Evolutionary conservation across 805 yeast genomes (phyloP).

Genomic region (Pichia insulana): DNA sequence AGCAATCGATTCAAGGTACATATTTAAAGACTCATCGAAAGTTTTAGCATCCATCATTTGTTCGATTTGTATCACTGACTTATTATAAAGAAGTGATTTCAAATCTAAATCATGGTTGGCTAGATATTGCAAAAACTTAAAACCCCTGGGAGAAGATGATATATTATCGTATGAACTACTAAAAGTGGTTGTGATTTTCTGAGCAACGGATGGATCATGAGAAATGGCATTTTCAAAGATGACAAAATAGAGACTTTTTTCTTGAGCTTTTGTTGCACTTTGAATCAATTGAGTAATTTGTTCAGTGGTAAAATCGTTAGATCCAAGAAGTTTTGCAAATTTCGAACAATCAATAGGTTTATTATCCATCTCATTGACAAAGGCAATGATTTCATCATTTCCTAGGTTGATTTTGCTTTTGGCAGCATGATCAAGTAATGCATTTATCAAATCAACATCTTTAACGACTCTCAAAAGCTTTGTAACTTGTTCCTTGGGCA

Average conservation of each 20-base stretch:
- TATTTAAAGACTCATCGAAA: constrained; percentile 7
- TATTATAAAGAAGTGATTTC: background rate
- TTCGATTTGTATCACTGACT: constrained; percentile 8
- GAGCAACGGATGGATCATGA: background rate
- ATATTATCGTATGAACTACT: background rate
- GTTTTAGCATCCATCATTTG: constrained; percentile 2
- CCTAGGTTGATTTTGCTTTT: constrained; percentile 1
- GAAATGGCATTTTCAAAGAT: constrained; percentile 3
- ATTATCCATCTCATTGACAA: background rate
- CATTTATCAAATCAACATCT: background rate
- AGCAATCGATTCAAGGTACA: constrained; percentile 11
- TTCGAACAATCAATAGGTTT: background rate
- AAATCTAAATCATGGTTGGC: background rate
- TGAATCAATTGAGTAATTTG: constrained; percentile 1
- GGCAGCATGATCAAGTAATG: constrained; percentile 1
- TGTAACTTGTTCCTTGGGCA: constrained; percentile 5
- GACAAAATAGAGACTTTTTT: background rate
- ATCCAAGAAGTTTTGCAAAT: constrained; percentile 4
- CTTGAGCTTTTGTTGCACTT: background rate
- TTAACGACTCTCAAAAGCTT: background rate
- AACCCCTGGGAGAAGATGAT: constrained; percentile 2
- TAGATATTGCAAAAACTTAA: constrained; percentile 9
- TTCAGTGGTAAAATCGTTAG: constrained; percentile 1
- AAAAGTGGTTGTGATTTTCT: background rate
- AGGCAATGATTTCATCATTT: background rate